Evolutionary conservation across 345 rosid species (phyloP), one percentile per base, ranked within the genome.

Genomic region (Euphorbia tirucalli): DNA sequence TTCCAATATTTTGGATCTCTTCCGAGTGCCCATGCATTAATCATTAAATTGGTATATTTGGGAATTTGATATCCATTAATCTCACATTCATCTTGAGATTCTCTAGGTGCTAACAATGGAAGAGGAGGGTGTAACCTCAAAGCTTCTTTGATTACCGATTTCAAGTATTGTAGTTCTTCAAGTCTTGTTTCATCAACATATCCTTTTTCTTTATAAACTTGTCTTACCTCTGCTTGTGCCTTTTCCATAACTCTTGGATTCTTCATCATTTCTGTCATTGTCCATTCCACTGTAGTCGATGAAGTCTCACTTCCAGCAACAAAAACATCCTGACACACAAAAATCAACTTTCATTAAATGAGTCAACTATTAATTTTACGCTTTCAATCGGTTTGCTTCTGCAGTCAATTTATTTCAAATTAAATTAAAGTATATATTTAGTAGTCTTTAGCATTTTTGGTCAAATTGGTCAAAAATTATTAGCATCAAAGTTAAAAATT

Each of bases 151-250:
- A 75, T 27, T 1, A 71, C 22, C 50, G 3, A 16, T 24, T 66
- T 70, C 43, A 58, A 58, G 48, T 46, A 74, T 0, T 70, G 28
- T 7, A 78, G 16, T 18, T 74, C 71, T 7, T 11, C 14, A 46
- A 71, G 28, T 15, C 24, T 19, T 3, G 35, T 2, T 59, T 79
- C 83, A 7, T 50, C 77, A 0, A 74, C 62, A 19, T 41, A 16
- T 25, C 68, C 79, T 67, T 71, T 70, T 43, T 46, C 5, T 0
- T 27, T 1, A 18, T 67, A 76, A 18, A 74, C 74, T 28, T 27
- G 16, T 18, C 83, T 74, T 15, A 77, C 83, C 49, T 83, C 83
- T 0, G 75, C 65, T 66, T 74, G 81, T 54, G 81, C 83, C 28
- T 69, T 61, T 32, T 41, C 19, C 19, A 77, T 52, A 44, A 75